These are phyloP conservation scores for Oryza rufipogon DNA, from an alignment of 176 grass and related monocot genomes.

Conservation along the genomic window DNA sequence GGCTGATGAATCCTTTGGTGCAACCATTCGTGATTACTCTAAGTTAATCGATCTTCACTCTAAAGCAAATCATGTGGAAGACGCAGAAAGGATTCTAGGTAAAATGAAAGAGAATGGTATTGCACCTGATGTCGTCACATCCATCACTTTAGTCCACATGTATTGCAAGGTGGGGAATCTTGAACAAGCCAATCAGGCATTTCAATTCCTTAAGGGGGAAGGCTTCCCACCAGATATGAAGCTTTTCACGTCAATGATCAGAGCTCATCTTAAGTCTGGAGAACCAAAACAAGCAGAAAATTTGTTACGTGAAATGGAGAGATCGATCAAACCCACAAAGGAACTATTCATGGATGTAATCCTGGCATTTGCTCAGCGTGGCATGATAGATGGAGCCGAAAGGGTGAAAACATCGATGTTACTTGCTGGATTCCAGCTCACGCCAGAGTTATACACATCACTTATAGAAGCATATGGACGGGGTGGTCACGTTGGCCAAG, in stretches of 20 bases:
- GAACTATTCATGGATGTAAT: constrained; percentile 66
- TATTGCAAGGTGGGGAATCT: constrained; percentile 74
- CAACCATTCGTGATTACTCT: constrained; percentile 77
- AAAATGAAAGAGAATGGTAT: constrained; percentile 74
- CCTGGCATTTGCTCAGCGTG: constrained; percentile 52
- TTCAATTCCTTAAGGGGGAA: constrained; percentile 50
- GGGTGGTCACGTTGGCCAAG: constrained; percentile 22
- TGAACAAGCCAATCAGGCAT: constrained; percentile 61
- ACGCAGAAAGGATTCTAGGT: constrained; percentile 72
- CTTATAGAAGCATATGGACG: constrained; percentile 63
- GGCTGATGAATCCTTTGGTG: constrained; percentile 69
- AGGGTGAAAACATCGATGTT: constrained; percentile 34
- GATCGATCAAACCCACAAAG: constrained; percentile 47
- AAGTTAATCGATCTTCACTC: constrained; percentile 76
- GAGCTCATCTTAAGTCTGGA: constrained; percentile 58
- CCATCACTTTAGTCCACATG: constrained; percentile 76
- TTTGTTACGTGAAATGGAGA: constrained; percentile 48
- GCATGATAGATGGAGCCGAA: constrained; percentile 24
- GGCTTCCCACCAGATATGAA: constrained; percentile 68
- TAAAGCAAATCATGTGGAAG: constrained; percentile 57
- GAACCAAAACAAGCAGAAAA: constrained; percentile 48
- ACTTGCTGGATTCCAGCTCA: constrained; percentile 29
- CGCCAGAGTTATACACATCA: constrained; percentile 50
- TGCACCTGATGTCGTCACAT: constrained; percentile 62
- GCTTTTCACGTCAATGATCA: constrained; percentile 69